A percentile compares a stretch with the other conserved stretches of the same genome.
phyloP scores from a whole-genome alignment of 176 grass and related monocot species.

The Rhynchospora pubera region DNA sequence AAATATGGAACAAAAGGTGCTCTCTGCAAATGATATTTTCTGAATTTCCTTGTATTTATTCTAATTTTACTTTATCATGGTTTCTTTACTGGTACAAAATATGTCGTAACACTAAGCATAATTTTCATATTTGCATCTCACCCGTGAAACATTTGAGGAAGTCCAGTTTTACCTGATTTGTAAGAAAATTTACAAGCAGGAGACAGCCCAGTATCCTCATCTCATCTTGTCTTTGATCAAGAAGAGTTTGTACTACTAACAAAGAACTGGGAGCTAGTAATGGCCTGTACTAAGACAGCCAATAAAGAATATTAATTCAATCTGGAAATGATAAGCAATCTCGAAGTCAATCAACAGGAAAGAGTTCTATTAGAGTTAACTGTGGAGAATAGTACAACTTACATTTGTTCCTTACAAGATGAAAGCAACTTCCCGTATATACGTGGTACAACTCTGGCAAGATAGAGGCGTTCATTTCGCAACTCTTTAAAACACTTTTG shows the following conservation, averaged over 20 bases:
- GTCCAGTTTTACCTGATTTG: conserved; percentile 46
- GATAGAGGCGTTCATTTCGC: conserved; percentile 54
- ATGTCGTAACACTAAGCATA: not conserved
- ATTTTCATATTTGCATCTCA: not conserved
- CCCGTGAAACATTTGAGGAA: conserved; percentile 7
- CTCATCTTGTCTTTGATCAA: conserved; percentile 79
- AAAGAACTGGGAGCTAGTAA: conserved; percentile 81
- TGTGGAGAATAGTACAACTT: conserved; percentile 22
- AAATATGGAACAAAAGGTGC: not conserved
- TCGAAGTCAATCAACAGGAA: not conserved
- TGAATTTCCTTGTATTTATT: not conserved
- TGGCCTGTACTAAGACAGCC: conserved; percentile 40
- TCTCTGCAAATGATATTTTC: not conserved
- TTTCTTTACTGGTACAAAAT: not conserved
- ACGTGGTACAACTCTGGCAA: conserved; percentile 76
- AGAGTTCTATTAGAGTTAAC: not conserved
- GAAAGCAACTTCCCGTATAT: conserved; percentile 79
- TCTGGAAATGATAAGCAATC: not conserved
- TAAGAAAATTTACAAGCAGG: conserved; percentile 84
- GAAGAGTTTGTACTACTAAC: conserved; percentile 54
- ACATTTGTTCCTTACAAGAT: conserved; percentile 91
- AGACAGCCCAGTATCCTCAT: conserved; percentile 62
- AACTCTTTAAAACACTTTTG: conserved; percentile 94
- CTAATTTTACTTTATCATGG: not conserved
- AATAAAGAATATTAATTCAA: conserved; percentile 6